These are phyloP conservation scores for Malania oleifera DNA, from an alignment of 164 flowering plant species.

Conservation along the genomic window DNA sequence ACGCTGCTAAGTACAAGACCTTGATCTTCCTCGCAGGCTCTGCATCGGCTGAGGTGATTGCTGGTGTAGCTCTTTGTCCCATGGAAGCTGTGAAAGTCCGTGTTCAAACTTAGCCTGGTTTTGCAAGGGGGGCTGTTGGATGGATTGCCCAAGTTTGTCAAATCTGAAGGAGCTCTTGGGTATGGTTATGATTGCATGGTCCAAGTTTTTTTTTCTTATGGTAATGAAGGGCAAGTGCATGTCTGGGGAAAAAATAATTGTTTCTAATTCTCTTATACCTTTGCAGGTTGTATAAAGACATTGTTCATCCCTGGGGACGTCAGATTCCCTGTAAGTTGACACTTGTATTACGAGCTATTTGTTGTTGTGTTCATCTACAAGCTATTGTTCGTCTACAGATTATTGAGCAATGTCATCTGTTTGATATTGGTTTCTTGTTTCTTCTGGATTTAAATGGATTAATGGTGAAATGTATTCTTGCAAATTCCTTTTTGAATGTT, in stretches of 20 bases:
- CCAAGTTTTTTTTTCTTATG: background rate
- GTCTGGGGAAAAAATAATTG: background rate
- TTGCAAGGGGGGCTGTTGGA: constrained; percentile 71
- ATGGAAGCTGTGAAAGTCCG: constrained; percentile 85
- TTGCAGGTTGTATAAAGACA: constrained; percentile 73
- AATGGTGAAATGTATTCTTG: too few relatives aligned
- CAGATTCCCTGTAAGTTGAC: constrained; percentile 72
- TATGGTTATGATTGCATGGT: constrained; percentile 18
- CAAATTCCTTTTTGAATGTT: too few relatives aligned
- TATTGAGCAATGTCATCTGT: too few relatives aligned
- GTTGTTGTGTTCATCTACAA: too few relatives aligned
- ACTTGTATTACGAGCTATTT: too few relatives aligned
- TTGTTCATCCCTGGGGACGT: constrained; percentile 86
- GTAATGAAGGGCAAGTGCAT: background rate
- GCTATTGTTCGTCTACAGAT: too few relatives aligned
- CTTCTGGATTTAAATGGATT: too few relatives aligned
- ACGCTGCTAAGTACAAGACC: constrained; percentile 74
- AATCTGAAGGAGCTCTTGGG: constrained; percentile 69
- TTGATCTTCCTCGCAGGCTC: constrained; percentile 83
- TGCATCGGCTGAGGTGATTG: constrained; percentile 86
- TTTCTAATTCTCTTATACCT: constrained; percentile 2
- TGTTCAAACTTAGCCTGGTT: constrained; percentile 83
- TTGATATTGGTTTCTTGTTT: too few relatives aligned
- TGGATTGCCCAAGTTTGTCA: constrained; percentile 74
- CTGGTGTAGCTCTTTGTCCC: constrained; percentile 81